These are phyloP conservation scores for Tulasnella sp. DNA, from an alignment of 768 basidiomycete genomes.

Conservation along the genomic window DNA sequence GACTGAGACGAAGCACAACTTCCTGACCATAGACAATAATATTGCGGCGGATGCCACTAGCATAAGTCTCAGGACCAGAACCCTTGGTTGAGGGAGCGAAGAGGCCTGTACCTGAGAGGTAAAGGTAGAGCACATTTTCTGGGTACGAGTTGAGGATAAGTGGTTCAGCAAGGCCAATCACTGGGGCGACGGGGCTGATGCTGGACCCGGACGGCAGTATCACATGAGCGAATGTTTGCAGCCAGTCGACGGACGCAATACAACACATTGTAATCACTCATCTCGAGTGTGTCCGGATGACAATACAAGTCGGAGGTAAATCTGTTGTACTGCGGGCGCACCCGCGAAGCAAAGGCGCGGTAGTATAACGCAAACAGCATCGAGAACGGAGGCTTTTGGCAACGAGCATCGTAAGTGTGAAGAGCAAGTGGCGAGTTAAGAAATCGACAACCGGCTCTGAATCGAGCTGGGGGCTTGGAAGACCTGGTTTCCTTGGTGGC, in stretches of 20 bases:
- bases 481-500: slow-evolving; percentile 2
- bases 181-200: too few species aligned
- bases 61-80: neutral
- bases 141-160: neutral
- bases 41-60: neutral
- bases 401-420: neutral
- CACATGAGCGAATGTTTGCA: too few species aligned
- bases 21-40: too few species aligned
- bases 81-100: neutral
- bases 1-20: neutral
- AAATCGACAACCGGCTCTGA: neutral
- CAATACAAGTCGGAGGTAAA: neutral
- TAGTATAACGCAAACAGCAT: neutral
- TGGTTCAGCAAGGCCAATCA: too few species aligned
- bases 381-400: neutral
- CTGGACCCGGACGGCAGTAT: too few species aligned
- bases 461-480: neutral
- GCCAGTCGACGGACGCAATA: neutral
- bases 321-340: neutral
- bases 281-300: neutral
- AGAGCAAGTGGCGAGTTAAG: neutral
- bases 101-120: neutral
- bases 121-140: neutral
- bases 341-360: neutral
- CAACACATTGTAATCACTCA: neutral